Evolutionary conservation across 352 stramenopile genomes (phyloP), one percentile per base, ranked within the genome.

Genomic region (Globisporangium parvum): DNA sequence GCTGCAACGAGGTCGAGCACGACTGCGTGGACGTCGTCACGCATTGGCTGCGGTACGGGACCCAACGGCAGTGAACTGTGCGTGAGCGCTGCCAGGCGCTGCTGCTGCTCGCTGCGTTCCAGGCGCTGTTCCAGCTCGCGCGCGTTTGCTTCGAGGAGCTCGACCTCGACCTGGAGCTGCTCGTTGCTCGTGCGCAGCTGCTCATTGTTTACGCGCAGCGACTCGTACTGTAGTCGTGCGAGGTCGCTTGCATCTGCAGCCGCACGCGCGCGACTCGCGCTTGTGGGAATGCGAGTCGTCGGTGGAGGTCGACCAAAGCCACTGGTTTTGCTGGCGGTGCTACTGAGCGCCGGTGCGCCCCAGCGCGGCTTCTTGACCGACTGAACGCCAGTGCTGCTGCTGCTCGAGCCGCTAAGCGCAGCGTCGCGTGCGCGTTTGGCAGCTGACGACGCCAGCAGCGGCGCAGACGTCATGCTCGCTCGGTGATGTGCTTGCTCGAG

Each of bases 181-280:
- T 59, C 46, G 56, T 83, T 83, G 47, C 80, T 72, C 23, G 33
- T 35, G 17, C 70, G 68, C 41, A 80, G 51, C 44, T 64, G 48
- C 53, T 82, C 65, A 44, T 71, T 68, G 49, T 66, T 75, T 35
- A 73, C 67, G 26, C 60, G 68, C 51, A 81, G 65, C 39, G 62
- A 64, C 10, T 67, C 64, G 24, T 67, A 64, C 15, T 58, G 51
- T 12, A 67, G 33, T 2, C 17, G 28, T 21, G 24, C 44, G 26
- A 39, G n/a, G 18, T 59, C 57, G 20, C 51, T 28, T 14, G 39
- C 41, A 15, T 8, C 20, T 8, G 33, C 35, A 17, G 20, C 42
- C 17, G 31, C 6, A 37, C 31, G 31, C 3, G 31, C 31, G 31
- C 31, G 31, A 12, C 31, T 37, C 31, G 31, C 31, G 11, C 31